Conservation (phyloP, 148 eudicot genomes). For the Vaccinium corymbosum region DNA sequence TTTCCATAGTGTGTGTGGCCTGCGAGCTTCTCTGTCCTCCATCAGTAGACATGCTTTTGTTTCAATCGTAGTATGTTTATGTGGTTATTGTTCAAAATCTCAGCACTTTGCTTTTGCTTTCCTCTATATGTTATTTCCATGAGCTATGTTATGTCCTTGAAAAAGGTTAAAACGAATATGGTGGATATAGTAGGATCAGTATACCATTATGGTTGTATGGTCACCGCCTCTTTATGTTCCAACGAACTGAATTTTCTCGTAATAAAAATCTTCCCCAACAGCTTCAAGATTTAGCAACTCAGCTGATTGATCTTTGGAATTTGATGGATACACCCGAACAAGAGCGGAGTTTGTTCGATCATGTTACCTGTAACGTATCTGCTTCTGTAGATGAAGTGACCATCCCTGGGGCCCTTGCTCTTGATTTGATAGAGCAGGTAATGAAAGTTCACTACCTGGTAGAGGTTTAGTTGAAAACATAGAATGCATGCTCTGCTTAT, state of each 20-base stretch:
- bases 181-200: neutral
- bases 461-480: slow-evolving; percentile 9
- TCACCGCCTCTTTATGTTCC: neutral
- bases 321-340: slow-evolving; percentile 84
- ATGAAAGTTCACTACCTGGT: slow-evolving; percentile 5
- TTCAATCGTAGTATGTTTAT: neutral
- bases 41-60: neutral
- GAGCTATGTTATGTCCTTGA: neutral
- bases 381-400: slow-evolving; percentile 86
- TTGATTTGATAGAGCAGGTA: slow-evolving; percentile 94
- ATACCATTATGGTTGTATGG: neutral
- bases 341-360: slow-evolving; percentile 80
- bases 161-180: neutral
- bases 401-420: slow-evolving; percentile 83
- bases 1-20: neutral
- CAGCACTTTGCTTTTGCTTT: neutral
- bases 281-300: slow-evolving; percentile 94
- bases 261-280: slow-evolving; percentile 23
- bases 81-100: neutral
- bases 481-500: slow-evolving; percentile 9
- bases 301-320: slow-evolving; percentile 90
- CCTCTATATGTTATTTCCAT: neutral
- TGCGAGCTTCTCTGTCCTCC: neutral
- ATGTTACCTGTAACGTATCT: slow-evolving; percentile 87
- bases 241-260: neutral